Base-by-base conservation (phyloP, 345 rosid species). In the Sonneratia alba region DNA sequence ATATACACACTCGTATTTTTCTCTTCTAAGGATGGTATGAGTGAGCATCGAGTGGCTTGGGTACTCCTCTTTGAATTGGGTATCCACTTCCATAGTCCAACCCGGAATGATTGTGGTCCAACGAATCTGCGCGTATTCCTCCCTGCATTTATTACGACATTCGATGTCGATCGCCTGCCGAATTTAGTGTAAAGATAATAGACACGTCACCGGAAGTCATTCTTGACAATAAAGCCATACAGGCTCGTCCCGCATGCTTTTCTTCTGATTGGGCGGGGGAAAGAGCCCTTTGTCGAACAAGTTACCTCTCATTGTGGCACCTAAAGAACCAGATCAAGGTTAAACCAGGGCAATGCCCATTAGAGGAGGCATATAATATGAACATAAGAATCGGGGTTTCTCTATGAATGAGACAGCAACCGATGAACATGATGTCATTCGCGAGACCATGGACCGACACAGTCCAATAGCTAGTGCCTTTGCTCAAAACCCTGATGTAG, bases 21-120 rank as follows among this genome's bases (percentile, higher is more conserved):
- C 15, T 47, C 15, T 47, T 47, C 51, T 13, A 13, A 3, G 47
- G 36, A 37, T 27, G 14, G 66, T n/a, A 57, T 18, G 66, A 56
- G 8, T 14, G 51, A 38, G 37, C 21, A n/a, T 40, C 27, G 64
- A 70, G 73, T 38, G 66, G 38, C 14, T 62, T 62, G 66, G 38
- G 66, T 34, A 62, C 66, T 62, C 64, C 32, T 22, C 66, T 62
- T 62, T 62, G 66, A 62, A 62, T 27, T 62, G 37, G 66, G 66
- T 15, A 27, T 62, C 66, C 66, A 10, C 19, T 13, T 13, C 38
- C 27, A 47, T 34, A 4, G 66, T 62, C 66, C 66, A 62, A 62
- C 18, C 19, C 19, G 66, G 66, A 62, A 62, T 62, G 66, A 62
- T 62, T 62, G 38, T 32, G 38, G 37, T 27, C 66, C 36, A 27